Evolutionary conservation across 768 basidiomycete genomes (phyloP).

Genomic region (Naematelia aurantialba): DNA sequence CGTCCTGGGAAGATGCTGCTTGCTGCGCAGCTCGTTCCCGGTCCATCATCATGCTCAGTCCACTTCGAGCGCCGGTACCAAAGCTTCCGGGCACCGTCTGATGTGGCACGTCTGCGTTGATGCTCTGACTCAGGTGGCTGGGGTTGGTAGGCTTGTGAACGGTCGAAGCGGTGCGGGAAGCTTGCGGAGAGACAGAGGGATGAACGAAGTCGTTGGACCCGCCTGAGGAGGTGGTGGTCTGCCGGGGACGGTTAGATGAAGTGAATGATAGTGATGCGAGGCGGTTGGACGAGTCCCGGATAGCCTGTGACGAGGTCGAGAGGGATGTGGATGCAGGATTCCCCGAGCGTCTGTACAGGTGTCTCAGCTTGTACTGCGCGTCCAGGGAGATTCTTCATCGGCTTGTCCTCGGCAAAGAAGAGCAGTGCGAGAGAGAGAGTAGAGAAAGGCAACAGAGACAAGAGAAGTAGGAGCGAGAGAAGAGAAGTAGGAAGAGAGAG

Average conservation of each 20-base stretch:
- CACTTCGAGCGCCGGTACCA: slow-evolving; percentile 25
- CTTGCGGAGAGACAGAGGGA: slow-evolving; percentile 13
- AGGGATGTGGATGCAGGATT: slow-evolving; percentile 3
- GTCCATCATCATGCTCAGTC: slow-evolving; percentile 43
- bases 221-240: slow-evolving; percentile 11
- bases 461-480: not conserved
- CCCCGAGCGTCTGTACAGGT: not conserved
- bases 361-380: slow-evolving; percentile 1
- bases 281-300: slow-evolving; percentile 42
- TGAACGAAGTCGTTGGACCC: not conserved
- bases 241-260: slow-evolving; percentile 14
- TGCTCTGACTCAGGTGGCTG: slow-evolving; percentile 31
- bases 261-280: slow-evolving; percentile 40
- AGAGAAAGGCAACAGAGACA: not conserved
- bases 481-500: too few relatives aligned
- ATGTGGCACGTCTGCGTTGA: not conserved
- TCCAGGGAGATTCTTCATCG: too few relatives aligned
- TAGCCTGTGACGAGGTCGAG: slow-evolving; percentile 30
- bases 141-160: slow-evolving; percentile 23
- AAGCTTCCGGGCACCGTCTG: slow-evolving; percentile 1
- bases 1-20: slow-evolving; percentile 1
- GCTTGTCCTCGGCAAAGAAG: not conserved
- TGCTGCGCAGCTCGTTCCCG: slow-evolving; percentile 12
- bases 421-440: not conserved
- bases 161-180: slow-evolving; percentile 5